Percentiles rank a stretch among this genome's conserved stretches.
These are phyloP conservation scores for Passiflora organensis DNA, from an alignment of 345 rosid species.

Conservation along the genomic window DNA sequence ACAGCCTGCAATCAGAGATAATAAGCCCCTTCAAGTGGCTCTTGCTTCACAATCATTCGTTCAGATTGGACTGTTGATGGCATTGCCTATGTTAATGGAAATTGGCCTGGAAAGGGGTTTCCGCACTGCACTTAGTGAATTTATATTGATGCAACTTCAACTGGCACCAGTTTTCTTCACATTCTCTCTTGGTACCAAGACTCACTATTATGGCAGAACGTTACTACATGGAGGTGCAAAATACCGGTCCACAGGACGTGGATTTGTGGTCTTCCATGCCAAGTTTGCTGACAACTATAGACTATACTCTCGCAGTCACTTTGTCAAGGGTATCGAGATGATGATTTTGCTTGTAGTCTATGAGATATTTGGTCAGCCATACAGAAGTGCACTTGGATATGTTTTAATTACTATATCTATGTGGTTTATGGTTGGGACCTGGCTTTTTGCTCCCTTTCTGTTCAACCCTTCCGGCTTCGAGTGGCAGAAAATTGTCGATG, in stretches of 20 bases:
- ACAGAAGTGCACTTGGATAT: slow-evolving; percentile 85
- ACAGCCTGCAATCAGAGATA: slow-evolving; percentile 75
- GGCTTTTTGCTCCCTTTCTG: slow-evolving; percentile 98
- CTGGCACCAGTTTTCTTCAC: slow-evolving; percentile 97
- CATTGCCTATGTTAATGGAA: slow-evolving; percentile 99
- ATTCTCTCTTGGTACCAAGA: slow-evolving; percentile 97
- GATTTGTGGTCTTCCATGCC: slow-evolving; percentile 98
- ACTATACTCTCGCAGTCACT: slow-evolving; percentile 96
- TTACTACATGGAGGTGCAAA: slow-evolving; percentile 97
- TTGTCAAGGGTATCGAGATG: slow-evolving; percentile 96
- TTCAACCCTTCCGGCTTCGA: slow-evolving; percentile 99
- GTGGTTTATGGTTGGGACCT: slow-evolving; percentile 99
- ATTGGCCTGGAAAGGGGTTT: slow-evolving; percentile 96
- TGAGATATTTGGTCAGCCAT: slow-evolving; percentile 74
- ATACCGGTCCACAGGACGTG: slow-evolving; percentile 94
- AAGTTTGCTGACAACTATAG: slow-evolving; percentile 98
- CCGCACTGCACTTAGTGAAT: slow-evolving; percentile 90
- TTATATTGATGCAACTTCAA: slow-evolving; percentile 91
- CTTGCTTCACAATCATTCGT: slow-evolving; percentile 98
- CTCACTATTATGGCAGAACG: slow-evolving; percentile 94
- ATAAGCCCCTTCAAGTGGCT: slow-evolving; percentile 93
- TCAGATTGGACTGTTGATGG: slow-evolving; percentile 94
- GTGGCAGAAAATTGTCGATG: slow-evolving; percentile 99
- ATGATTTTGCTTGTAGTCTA: slow-evolving; percentile 87
- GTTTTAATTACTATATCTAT: slow-evolving; percentile 81